Conservation (phyloP, 306 rosid species). For the peach (Prunus persica) region Prunus_persica_NCBIv2 NC_034016.1:19057001-19057500, state of each 20-base stretch:
- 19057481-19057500: conserved; percentile 66
- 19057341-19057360: conserved; percentile 60
- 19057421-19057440: background rate
- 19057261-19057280: conserved; percentile 75
- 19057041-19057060: no score
- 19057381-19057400: background rate
- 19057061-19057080: background rate
- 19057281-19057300: conserved; percentile 66
- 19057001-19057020: background rate
- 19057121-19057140: conserved; percentile 73
- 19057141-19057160: conserved; percentile 59
- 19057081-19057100: background rate
- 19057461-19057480: conserved; percentile 39
- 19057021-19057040: no score
- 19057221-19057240: conserved; percentile 46
- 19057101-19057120: conserved; percentile 83
- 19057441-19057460: conserved; percentile 20
- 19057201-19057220: conserved; percentile 66
- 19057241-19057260: conserved; percentile 71
- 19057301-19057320: conserved; percentile 62
- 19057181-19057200: conserved; percentile 66
- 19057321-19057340: conserved; percentile 67
- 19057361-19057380: conserved; percentile 59
- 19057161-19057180: conserved; percentile 50
- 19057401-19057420: conserved; percentile 2